phyloP scores from a whole-genome alignment of 768 basidiomycete species.

The Suillus spraguei region DNA sequence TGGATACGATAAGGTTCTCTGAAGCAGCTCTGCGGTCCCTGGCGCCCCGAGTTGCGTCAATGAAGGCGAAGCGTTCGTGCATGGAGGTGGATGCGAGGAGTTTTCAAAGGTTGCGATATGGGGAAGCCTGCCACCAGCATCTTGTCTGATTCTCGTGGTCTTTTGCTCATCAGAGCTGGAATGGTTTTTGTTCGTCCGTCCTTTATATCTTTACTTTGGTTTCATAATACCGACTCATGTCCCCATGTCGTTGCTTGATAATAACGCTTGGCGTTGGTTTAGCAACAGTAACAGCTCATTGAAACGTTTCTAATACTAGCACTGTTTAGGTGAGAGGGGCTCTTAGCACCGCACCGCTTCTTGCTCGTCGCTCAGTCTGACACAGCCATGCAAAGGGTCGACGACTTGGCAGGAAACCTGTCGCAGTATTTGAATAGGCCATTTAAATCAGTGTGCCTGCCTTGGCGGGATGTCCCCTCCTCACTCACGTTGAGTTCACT shows the following conservation, averaged over 20 bases:
- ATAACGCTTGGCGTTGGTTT: neutral
- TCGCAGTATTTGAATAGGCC: neutral
- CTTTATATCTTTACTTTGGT: neutral
- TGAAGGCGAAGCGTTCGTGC: neutral
- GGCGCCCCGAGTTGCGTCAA: neutral
- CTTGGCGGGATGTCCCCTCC: neutral
- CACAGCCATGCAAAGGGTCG: neutral
- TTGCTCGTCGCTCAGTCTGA: neutral
- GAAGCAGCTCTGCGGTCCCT: constrained; percentile 1
- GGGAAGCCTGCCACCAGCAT: neutral
- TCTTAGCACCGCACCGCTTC: neutral
- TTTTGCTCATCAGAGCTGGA: neutral
- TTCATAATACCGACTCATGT: neutral
- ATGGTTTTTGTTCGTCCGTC: neutral
- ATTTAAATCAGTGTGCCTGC: neutral
- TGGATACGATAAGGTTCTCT: neutral
- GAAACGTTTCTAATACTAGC: neutral
- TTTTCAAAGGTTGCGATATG: constrained; percentile 4
- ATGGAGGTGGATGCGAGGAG: neutral
- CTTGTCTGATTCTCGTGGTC: neutral
- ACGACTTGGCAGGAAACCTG: neutral
- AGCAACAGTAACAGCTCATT: neutral
- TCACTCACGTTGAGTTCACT: neutral
- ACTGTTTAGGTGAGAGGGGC: neutral
- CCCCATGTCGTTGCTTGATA: neutral